phyloP scores from a whole-genome alignment of 257 asterid genomes.

The Prunella vulgaris region DNA sequence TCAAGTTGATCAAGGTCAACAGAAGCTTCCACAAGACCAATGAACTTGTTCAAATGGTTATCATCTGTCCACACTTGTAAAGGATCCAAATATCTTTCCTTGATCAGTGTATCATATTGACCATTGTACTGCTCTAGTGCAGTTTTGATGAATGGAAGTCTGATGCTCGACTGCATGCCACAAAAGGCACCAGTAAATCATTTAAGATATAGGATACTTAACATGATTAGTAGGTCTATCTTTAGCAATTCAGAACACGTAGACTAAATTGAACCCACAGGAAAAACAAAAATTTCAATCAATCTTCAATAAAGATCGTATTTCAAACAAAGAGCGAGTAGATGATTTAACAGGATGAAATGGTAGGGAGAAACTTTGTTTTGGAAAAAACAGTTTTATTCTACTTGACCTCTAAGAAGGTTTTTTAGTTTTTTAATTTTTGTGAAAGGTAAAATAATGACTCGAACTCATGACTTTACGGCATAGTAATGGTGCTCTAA shows the following conservation, averaged over 20 bases:
- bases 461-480: too few species aligned
- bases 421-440: too few species aligned
- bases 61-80: conserved; percentile 73
- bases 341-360: not conserved
- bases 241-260: conserved; percentile 10
- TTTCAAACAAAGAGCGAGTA: conserved; percentile 15
- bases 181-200: conserved; percentile 23
- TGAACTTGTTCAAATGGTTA: conserved; percentile 77
- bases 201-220: not conserved
- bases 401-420: too few species aligned
- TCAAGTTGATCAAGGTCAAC: conserved; percentile 98
- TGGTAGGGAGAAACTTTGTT: too few species aligned
- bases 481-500: too few species aligned
- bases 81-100: conserved; percentile 66
- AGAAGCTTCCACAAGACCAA: conserved; percentile 91
- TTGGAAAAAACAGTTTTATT: too few species aligned
- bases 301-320: not conserved
- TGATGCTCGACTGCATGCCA: conserved; percentile 74
- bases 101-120: conserved; percentile 62
- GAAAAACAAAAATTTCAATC: conserved; percentile 11
- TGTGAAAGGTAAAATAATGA: too few species aligned
- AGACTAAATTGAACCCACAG: not conserved
- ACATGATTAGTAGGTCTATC: not conserved
- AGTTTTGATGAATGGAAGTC: conserved; percentile 76
- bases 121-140: conserved; percentile 73